These are phyloP conservation scores for Phlebiopsis gigantea DNA, from an alignment of 768 basidiomycete species.

Conservation along the genomic window DNA sequence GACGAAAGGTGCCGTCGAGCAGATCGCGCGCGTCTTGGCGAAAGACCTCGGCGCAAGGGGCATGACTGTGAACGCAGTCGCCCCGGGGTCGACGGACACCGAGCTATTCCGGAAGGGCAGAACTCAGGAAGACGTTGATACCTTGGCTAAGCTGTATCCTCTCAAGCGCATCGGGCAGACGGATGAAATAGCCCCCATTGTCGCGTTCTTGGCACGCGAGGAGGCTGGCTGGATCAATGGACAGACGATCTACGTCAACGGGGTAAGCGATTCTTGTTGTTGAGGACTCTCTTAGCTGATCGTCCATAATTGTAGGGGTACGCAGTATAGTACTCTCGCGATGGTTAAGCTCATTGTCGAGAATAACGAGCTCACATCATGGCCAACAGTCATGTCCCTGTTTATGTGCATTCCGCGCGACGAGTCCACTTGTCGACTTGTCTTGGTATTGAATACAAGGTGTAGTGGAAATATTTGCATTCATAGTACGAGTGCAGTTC, in stretches of 20 bases:
- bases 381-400: no score
- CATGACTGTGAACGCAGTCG: constrained; percentile 49
- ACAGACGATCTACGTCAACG: constrained; percentile 45
- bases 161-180: constrained; percentile 36
- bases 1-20: constrained; percentile 52
- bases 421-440: no score
- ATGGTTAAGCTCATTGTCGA: no score
- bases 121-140: constrained; percentile 35
- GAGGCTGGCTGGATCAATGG: constrained; percentile 51
- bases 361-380: no score
- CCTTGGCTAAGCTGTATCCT: constrained; percentile 38
- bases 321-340: no score
- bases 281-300: no score
- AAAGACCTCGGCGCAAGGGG: constrained; percentile 44
- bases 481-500: no score
- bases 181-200: constrained; percentile 44
- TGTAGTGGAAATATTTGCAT: no score
- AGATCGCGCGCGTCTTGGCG: constrained; percentile 45
- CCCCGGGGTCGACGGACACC: constrained; percentile 45
- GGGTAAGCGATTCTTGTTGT: constrained; percentile 30
- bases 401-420: no score
- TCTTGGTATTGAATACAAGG: no score
- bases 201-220: constrained; percentile 43
- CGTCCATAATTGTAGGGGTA: no score
- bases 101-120: constrained; percentile 45